Conservation (phyloP, 768 basidiomycete genomes). For the Tylopilus felleus region DNA sequence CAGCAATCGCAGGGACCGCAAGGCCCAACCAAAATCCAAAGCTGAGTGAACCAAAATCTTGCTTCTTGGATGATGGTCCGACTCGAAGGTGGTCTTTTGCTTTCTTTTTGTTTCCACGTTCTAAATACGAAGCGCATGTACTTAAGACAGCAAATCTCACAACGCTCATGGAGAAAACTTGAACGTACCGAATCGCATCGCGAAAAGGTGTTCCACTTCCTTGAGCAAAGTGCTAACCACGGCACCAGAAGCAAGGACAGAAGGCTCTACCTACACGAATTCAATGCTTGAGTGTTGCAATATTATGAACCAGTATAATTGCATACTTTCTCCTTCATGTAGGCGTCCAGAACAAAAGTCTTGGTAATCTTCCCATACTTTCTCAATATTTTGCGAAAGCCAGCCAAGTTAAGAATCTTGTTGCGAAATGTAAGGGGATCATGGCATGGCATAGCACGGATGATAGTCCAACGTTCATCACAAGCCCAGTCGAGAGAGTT, state of each 20-base stretch:
- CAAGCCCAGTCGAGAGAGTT: neutral
- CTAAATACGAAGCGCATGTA: constrained; percentile 10
- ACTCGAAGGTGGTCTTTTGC: constrained; percentile 68
- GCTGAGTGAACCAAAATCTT: constrained; percentile 70
- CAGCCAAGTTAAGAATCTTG: constrained; percentile 83
- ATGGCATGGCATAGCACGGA: neutral
- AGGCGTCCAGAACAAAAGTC: constrained; percentile 68
- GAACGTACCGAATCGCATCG: constrained; percentile 72
- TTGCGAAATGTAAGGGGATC: neutral
- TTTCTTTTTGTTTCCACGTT: constrained; percentile 73
- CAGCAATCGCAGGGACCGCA: constrained; percentile 62
- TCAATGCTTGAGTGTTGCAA: neutral
- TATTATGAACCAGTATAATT: neutral
- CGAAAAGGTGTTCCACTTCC: constrained; percentile 75
- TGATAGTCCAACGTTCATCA: neutral
- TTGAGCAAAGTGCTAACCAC: constrained; percentile 64
- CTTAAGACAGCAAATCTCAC: neutral
- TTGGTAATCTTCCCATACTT: constrained; percentile 82
- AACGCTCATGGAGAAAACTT: neutral
- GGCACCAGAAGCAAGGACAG: constrained; percentile 63
- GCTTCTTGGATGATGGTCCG: constrained; percentile 46
- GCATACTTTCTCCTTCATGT: constrained; percentile 74
- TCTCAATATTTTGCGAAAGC: constrained; percentile 82
- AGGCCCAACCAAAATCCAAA: constrained; percentile 73
- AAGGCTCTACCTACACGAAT: constrained; percentile 55